A percentile compares a stretch with the other conserved stretches of the same genome.
phyloP scores from a whole-genome alignment of 106 monocot genomes.

The Dioscorea dumetorum region DNA sequence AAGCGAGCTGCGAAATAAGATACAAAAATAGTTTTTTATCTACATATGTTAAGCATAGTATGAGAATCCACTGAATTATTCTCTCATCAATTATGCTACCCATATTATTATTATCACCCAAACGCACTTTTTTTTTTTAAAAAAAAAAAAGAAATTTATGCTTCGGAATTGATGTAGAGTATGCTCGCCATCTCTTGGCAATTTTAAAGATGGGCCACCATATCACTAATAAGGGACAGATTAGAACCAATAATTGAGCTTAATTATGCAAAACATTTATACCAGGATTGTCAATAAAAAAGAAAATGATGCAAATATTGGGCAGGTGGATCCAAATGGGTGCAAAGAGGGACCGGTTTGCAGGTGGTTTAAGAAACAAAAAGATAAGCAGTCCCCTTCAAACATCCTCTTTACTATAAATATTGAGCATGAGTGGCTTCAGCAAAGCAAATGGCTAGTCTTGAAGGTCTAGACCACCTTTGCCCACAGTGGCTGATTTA shows the following conservation, averaged over 20 bases:
- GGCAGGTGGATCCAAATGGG: neutral
- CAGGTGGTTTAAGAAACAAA: conserved; percentile 5
- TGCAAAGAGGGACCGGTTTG: neutral
- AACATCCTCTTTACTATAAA: neutral
- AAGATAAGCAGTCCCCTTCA: conserved; percentile 2
- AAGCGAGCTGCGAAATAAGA: neutral
- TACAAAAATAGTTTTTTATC: neutral
- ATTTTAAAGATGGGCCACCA: neutral
- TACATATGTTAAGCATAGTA: no score
- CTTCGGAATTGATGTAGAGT: neutral
- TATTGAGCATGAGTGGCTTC: neutral
- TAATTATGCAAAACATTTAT: neutral
- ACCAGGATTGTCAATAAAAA: neutral
- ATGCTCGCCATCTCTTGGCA: neutral
- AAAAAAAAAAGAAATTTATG: no score
- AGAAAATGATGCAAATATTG: neutral
- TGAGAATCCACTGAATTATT: no score
- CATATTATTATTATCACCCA: no score
- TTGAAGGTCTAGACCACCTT: neutral
- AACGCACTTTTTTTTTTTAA: no score
- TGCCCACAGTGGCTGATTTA: neutral
- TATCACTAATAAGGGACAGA: neutral
- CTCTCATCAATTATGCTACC: no score
- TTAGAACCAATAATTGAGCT: neutral
- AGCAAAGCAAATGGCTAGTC: no score